These are phyloP conservation scores for Populus tremula DNA, from an alignment of 345 rosid genomes.

Conservation along the genomic window DNA sequence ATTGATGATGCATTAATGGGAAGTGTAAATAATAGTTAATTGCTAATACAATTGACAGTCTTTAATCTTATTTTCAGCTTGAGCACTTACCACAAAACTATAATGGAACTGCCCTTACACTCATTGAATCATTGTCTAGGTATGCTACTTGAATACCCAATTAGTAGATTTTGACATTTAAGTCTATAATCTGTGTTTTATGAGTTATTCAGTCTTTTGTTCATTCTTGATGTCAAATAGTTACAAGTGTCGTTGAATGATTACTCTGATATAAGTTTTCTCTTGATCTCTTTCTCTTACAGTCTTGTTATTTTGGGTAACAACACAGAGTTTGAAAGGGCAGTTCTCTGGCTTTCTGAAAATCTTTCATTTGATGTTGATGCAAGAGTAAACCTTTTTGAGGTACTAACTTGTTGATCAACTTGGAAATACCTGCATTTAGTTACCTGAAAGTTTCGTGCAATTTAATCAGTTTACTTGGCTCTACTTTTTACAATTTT, in stretches of 20 bases:
- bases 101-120: constrained; percentile 87
- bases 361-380: constrained; percentile 75
- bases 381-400: constrained; percentile 89
- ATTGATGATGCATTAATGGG: not conserved
- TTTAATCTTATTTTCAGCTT: constrained; percentile 56
- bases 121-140: constrained; percentile 91
- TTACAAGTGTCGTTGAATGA: not conserved
- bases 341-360: constrained; percentile 80
- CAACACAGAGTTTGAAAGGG: constrained; percentile 79
- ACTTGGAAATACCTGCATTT: not conserved
- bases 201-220: not conserved
- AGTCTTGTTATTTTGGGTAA: constrained; percentile 92
- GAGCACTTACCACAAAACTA: constrained; percentile 80
- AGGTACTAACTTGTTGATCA: constrained; percentile 43
- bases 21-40: not conserved
- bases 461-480: not conserved
- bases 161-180: not conserved
- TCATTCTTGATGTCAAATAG: not conserved
- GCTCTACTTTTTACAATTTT: not conserved
- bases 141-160: constrained; percentile 21
- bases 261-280: constrained; percentile 9
- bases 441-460: not conserved
- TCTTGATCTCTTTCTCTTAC: constrained; percentile 20
- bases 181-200: not conserved
- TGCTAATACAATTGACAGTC: not conserved